Evolutionary conservation across 73 alveolate species (phyloP).

Genomic region (Tetrahymena borealis): DNA sequence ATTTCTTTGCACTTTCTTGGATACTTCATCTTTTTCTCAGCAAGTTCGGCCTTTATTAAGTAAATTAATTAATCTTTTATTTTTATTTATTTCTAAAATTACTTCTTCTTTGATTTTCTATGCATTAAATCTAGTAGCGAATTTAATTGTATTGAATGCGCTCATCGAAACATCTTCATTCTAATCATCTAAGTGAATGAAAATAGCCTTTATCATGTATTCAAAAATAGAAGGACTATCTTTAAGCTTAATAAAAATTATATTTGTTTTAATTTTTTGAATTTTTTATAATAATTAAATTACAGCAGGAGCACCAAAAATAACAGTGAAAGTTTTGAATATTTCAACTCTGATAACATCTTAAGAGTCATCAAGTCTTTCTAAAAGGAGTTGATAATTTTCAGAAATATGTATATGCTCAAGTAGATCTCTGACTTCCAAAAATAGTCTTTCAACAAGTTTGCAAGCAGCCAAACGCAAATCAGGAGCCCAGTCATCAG

Average conservation of each 20-base stretch:
- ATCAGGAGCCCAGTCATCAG: conserved; percentile 96
- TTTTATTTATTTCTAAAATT: background rate
- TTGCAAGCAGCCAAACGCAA: conserved; percentile 80
- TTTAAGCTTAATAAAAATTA: background rate
- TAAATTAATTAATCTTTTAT: background rate
- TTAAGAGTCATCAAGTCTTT: conserved; percentile 93
- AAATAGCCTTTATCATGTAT: conserved; percentile 80
- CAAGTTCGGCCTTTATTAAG: background rate
- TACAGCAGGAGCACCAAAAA: conserved; percentile 60
- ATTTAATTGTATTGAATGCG: conserved; percentile 62
- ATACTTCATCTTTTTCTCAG: background rate
- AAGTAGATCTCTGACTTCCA: conserved; percentile 47
- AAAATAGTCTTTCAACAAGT: conserved; percentile 58
- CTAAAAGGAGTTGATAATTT: conserved; percentile 78
- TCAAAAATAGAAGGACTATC: conserved; percentile 74
- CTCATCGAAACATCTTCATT: conserved; percentile 82
- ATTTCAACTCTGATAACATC: conserved; percentile 84
- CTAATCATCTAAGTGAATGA: conserved; percentile 94
- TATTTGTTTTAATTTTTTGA: background rate
- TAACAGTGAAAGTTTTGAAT: conserved; percentile 60
- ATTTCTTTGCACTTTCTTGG: background rate
- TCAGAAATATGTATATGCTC: conserved; percentile 78
- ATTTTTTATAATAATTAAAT: conserved; percentile 16
- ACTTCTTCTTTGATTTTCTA: conserved; percentile 61
- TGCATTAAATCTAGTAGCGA: conserved; percentile 73